phyloP scores from a whole-genome alignment of 2,329 filamentous ascomycete genomes.

The Claviceps sp. region DNA sequence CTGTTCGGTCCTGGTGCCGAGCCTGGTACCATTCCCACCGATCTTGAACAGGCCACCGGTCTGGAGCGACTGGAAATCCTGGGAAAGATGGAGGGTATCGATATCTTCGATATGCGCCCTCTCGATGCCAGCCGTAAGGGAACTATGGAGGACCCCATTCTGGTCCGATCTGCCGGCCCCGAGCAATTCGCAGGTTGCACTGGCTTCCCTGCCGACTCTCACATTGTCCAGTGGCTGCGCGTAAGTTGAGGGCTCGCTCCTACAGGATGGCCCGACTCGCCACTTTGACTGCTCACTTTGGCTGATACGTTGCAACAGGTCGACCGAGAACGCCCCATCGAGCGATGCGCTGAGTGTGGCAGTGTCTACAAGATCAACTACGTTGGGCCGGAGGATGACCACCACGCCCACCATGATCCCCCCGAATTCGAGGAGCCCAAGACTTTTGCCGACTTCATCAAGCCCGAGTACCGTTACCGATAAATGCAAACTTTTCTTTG shows the following conservation, averaged over 20 bases:
- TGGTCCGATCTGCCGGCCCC: constrained; percentile 81
- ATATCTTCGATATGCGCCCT: constrained; percentile 97
- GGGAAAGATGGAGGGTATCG: constrained; percentile 97
- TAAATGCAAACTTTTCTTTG: constrained; percentile 16
- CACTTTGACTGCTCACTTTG: background rate
- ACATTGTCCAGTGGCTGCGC: constrained; percentile 80
- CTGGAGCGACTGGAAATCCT: constrained; percentile 96
- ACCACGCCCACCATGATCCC: constrained; percentile 44
- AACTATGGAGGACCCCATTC: constrained; percentile 83
- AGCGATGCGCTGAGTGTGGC: constrained; percentile 95
- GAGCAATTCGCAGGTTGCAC: constrained; percentile 98
- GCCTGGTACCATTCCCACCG: constrained; percentile 76
- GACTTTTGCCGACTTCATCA: constrained; percentile 92
- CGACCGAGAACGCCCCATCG: constrained; percentile 76
- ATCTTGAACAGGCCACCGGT: constrained; percentile 92
- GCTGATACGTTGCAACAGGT: constrained; percentile 38
- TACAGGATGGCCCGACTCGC: background rate
- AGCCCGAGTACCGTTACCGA: constrained; percentile 80
- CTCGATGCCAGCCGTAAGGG: constrained; percentile 82
- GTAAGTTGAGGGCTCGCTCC: constrained; percentile 37
- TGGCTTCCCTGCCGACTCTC: constrained; percentile 82
- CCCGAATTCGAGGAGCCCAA: constrained; percentile 73
- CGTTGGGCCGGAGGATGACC: constrained; percentile 67
- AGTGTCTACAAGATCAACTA: constrained; percentile 98
- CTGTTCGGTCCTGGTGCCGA: constrained; percentile 72